Conservation (phyloP, 768 basidiomycete genomes). For the Phylloporus rhodoxanthus region DNA sequence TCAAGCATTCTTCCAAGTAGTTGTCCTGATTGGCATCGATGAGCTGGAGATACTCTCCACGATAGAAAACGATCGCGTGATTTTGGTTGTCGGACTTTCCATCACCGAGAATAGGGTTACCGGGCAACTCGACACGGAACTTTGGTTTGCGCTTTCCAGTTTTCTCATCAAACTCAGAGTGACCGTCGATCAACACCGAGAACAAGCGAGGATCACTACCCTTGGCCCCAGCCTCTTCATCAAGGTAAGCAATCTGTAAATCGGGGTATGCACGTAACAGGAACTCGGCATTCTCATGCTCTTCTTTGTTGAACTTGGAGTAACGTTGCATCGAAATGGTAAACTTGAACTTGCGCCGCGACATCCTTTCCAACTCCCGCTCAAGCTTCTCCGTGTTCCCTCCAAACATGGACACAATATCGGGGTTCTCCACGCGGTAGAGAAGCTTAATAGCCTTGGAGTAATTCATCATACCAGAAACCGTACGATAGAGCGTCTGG, state of each 20-base stretch:
- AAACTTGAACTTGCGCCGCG: slow-evolving; percentile 97
- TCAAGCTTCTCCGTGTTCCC: slow-evolving; percentile 96
- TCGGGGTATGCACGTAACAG: slow-evolving; percentile 96
- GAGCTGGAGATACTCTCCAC: slow-evolving; percentile 97
- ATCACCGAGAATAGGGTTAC: slow-evolving; percentile 97
- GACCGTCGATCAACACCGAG: slow-evolving; percentile 93
- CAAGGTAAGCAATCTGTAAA: slow-evolving; percentile 95
- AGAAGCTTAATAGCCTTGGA: slow-evolving; percentile 98
- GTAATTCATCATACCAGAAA: slow-evolving; percentile 99
- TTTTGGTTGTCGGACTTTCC: slow-evolving; percentile 99
- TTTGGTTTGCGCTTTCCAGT: slow-evolving; percentile 91
- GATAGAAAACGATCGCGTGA: slow-evolving; percentile 98
- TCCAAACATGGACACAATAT: slow-evolving; percentile 91
- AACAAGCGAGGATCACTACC: slow-evolving; percentile 86
- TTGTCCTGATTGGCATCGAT: slow-evolving; percentile 99
- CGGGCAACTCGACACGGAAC: slow-evolving; percentile 95
- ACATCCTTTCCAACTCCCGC: slow-evolving; percentile 94
- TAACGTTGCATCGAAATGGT: slow-evolving; percentile 98
- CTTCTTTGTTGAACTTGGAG: slow-evolving; percentile 99
- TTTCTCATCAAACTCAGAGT: slow-evolving; percentile 88
- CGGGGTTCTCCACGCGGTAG: slow-evolving; percentile 97
- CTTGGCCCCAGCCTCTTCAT: slow-evolving; percentile 88
- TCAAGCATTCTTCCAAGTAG: slow-evolving; percentile 97
- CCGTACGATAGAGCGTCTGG: slow-evolving; percentile 96
- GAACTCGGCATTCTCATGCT: slow-evolving; percentile 97